Evolutionary conservation across 306 rosid genomes (phyloP), one percentile per base, ranked within the genome.

Genomic region (Vigna nakashimae): DNA sequence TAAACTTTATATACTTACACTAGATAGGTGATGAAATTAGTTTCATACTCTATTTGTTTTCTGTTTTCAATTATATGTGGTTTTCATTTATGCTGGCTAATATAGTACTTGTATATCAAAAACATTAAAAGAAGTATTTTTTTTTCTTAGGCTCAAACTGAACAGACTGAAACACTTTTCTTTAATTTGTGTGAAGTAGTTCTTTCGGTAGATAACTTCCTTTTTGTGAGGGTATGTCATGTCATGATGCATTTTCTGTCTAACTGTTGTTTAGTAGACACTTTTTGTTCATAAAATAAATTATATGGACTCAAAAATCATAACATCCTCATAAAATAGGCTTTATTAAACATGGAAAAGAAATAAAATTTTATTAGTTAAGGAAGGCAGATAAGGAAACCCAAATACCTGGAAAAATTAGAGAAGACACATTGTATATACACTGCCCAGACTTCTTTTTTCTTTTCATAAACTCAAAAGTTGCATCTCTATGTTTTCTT

Each of bases 111-210:
- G 28, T 30, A 45, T 75, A 12, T 30, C 18, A 45, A 59, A 60
- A 46, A 6, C 9, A 15, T 15, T 6, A 16, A 18, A 16, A 12
- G 67, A 6, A 15, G 1, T 1, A 24, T 15, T 50, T 75, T 18
- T 18, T 36, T 18, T 36, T 40, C 12, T 58, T 18, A 17, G 26
- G 60, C 67, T 74, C 48, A 32, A 49, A 75, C 32, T 75, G 62
- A 48, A 14, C 60, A 46, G 34, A 62, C 6, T 56, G 32, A 48
- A 32, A 48, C 22, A 30, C 60, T 32, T n/a, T 48, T 48, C 6
- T 74, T 59, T 45, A 62, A 32, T 26, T 34, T 16, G 6, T 73
- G 62, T 48, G 24, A 49, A 62, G 10, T 75, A 32, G 58, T 74
- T 59, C 45, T 16, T 43, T 15, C 5, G 5, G 34, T 30, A 30